Evolutionary conservation across 192 early-diverging fungal species (phyloP).

Genomic region (Coemansia sp.): DNA sequence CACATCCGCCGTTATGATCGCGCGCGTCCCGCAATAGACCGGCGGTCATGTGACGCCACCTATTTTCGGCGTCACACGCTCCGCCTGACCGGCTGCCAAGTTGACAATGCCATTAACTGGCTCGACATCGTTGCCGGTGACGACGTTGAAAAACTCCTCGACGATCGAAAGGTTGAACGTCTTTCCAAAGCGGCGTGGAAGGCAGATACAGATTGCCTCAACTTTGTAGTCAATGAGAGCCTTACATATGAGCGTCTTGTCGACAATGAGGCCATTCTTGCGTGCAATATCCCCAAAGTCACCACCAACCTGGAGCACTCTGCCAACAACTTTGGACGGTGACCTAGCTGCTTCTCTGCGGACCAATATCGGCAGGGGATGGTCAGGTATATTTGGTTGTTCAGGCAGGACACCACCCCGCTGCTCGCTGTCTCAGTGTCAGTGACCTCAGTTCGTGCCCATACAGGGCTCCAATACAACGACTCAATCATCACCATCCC

Average conservation of each 20-base stretch:
- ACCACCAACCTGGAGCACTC: neutral
- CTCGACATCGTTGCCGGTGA: neutral
- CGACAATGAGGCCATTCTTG: neutral
- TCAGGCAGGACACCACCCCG: neutral
- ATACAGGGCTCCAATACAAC: too few species aligned
- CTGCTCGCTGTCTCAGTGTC: too few species aligned
- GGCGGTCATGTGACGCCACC: too few species aligned
- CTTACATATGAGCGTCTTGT: constrained; percentile 16
- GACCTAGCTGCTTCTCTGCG: neutral
- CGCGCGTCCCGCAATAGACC: too few species aligned
- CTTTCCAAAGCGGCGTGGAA: constrained; percentile 19
- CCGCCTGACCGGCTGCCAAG: neutral
- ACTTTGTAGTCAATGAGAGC: neutral
- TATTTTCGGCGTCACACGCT: too few species aligned
- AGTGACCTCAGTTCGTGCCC: too few species aligned
- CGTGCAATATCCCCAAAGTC: constrained; percentile 13
- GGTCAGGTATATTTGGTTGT: neutral
- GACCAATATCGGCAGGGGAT: neutral
- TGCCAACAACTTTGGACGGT: neutral
- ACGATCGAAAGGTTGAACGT: constrained; percentile 26
- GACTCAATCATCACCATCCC: too few species aligned
- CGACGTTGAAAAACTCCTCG: constrained; percentile 22
- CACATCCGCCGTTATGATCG: too few species aligned
- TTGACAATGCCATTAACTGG: neutral
- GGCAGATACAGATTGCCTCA: constrained; percentile 9